Conservation (phyloP, 176 grass and related monocot genomes). For the Raddia distichophylla region DNA sequence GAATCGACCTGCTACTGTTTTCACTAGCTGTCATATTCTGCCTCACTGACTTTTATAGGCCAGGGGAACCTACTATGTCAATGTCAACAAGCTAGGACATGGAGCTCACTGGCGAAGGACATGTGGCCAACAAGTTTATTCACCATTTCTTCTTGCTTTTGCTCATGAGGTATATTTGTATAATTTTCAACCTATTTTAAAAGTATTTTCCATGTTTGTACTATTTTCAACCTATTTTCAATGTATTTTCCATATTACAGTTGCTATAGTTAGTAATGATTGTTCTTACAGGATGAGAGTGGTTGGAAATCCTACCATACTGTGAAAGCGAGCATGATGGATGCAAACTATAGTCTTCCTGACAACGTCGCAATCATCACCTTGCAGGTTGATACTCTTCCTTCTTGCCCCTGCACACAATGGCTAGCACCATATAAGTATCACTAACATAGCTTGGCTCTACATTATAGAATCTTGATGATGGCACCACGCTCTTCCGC, state of each 20-base stretch:
- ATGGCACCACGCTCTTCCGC: constrained; percentile 74
- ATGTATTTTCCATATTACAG: background rate
- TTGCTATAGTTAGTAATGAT: constrained; percentile 4
- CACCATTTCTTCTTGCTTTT: constrained; percentile 87
- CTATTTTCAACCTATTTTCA: background rate
- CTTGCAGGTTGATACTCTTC: constrained; percentile 57
- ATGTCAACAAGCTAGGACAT: constrained; percentile 64
- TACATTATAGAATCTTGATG: constrained; percentile 70
- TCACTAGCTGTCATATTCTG: background rate
- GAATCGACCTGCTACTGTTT: background rate
- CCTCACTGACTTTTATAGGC: constrained; percentile 41
- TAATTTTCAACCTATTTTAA: background rate
- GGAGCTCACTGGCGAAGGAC: constrained; percentile 82
- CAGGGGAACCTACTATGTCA: constrained; percentile 77
- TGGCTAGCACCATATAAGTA: background rate
- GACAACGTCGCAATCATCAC: constrained; percentile 87
- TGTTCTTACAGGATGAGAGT: constrained; percentile 58
- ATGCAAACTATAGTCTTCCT: constrained; percentile 74
- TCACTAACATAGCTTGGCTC: constrained; percentile 1
- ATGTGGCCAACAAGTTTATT: constrained; percentile 83
- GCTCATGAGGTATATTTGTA: constrained; percentile 65
- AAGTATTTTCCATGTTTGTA: background rate
- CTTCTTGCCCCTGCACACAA: background rate
- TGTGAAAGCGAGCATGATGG: constrained; percentile 56
- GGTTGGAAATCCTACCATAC: constrained; percentile 66